Conservation (phyloP, 148 eudicot genomes). For the Dysphania ambrosioides region DNA sequence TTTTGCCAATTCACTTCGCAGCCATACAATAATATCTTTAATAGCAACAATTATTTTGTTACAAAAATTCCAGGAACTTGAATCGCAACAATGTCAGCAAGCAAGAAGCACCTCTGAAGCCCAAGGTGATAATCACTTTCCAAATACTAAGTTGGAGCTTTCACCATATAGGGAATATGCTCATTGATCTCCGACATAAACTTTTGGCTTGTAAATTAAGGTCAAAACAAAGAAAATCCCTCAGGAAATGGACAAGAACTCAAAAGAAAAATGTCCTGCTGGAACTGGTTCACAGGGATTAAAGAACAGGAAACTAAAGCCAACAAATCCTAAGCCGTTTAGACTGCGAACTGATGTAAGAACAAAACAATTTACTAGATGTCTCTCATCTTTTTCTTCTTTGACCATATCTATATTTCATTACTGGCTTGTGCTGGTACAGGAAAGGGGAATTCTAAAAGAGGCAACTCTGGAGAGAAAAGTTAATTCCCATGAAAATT, state of each 20-base stretch:
- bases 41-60: not conserved
- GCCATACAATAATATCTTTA: not conserved
- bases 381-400: not conserved
- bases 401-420: constrained; percentile 7
- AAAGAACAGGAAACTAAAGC: constrained; percentile 68
- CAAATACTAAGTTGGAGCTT: not conserved
- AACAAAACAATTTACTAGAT: not conserved
- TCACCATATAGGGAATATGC: not conserved
- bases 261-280: constrained; percentile 42
- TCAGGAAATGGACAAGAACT: constrained; percentile 29
- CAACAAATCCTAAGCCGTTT: constrained; percentile 84
- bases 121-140: constrained; percentile 37
- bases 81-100: constrained; percentile 25
- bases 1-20: not conserved
- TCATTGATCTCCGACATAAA: not conserved
- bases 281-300: constrained; percentile 34
- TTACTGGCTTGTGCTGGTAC: constrained; percentile 18
- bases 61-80: constrained; percentile 34
- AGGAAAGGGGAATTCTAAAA: constrained; percentile 90
- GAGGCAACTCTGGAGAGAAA: constrained; percentile 75
- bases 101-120: constrained; percentile 26
- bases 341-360: constrained; percentile 91
- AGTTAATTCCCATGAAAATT: constrained; percentile 35
- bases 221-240: constrained; percentile 30
- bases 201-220: constrained; percentile 2